phyloP scores from a whole-genome alignment of 1,284 basidiomycete genomes.

The Psilocybe mexicana region DNA sequence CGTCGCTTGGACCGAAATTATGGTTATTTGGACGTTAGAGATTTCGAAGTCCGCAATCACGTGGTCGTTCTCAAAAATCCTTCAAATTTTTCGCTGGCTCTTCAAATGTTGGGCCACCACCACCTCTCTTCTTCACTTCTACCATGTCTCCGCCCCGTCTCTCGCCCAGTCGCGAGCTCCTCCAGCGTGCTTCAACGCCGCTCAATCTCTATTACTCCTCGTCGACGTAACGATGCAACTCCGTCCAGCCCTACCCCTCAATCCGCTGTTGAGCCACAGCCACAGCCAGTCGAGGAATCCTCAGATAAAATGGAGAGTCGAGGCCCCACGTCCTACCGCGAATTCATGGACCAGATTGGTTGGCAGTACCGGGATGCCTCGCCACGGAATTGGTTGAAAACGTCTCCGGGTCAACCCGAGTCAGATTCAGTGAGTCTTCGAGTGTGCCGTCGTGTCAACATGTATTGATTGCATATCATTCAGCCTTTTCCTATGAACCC shows the following conservation, averaged over 20 bases:
- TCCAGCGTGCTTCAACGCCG: conserved; percentile 22
- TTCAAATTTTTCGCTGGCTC: conserved; percentile 30
- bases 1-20: background rate
- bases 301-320: conserved; percentile 16
- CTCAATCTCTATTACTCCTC: conserved; percentile 29
- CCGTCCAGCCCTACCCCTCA: conserved; percentile 23
- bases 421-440: conserved; percentile 48
- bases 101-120: conserved; percentile 34
- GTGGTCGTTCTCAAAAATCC: conserved; percentile 28
- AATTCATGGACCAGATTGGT: conserved; percentile 28
- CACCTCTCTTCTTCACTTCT: conserved; percentile 28
- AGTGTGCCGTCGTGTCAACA: background rate
- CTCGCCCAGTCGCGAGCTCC: conserved; percentile 20
- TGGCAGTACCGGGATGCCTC: conserved; percentile 30
- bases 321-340: conserved; percentile 25
- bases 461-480: conserved; percentile 15
- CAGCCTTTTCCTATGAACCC: conserved; percentile 84
- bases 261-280: conserved; percentile 25
- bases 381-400: conserved; percentile 54
- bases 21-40: conserved; percentile 9
- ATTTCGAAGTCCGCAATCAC: conserved; percentile 21
- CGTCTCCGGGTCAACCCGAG: conserved; percentile 30
- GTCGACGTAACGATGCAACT: conserved; percentile 22
- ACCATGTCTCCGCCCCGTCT: conserved; percentile 27
- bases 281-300: conserved; percentile 16